These are phyloP conservation scores for Neoboletus magnificus DNA, from an alignment of 768 basidiomycete species.

Conservation along the genomic window DNA sequence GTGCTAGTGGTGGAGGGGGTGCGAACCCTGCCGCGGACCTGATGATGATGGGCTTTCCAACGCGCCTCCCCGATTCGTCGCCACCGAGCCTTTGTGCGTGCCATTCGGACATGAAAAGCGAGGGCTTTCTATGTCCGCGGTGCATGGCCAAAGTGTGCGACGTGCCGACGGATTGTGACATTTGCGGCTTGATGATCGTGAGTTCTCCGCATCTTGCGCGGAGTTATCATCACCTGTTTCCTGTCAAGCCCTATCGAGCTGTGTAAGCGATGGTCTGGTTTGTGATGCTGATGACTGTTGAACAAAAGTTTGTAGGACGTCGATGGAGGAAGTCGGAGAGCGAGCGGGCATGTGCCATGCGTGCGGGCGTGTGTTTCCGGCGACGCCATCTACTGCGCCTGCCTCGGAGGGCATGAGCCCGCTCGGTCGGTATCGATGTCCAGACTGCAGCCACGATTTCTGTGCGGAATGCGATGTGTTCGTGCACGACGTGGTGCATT, in stretches of 20 bases:
- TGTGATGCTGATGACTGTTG: neutral
- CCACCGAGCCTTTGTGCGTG: constrained; percentile 88
- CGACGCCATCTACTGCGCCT: constrained; percentile 34
- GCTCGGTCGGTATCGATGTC: constrained; percentile 84
- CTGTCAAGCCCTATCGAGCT: constrained; percentile 79
- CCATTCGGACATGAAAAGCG: constrained; percentile 87
- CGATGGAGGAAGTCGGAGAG: constrained; percentile 36
- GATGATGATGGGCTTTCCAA: constrained; percentile 99
- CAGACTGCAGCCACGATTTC: constrained; percentile 82
- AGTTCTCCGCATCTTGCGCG: constrained; percentile 95
- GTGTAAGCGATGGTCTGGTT: constrained; percentile 56
- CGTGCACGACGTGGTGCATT: constrained; percentile 92
- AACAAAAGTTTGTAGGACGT: constrained; percentile 31
- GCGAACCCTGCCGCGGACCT: constrained; percentile 77
- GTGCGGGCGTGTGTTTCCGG: constrained; percentile 71
- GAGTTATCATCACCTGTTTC: constrained; percentile 94
- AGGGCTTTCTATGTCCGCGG: constrained; percentile 93
- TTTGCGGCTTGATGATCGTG: constrained; percentile 97
- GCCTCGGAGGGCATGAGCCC: constrained; percentile 72
- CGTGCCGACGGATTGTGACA: constrained; percentile 96
- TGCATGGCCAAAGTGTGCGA: constrained; percentile 94
- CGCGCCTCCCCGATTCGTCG: constrained; percentile 79
- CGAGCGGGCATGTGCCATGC: constrained; percentile 60
- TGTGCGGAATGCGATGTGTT: constrained; percentile 97
- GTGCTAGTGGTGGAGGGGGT: constrained; percentile 42